These are phyloP conservation scores for Dryadomyces quercus-mongolicae DNA, from an alignment of 2,329 filamentous ascomycete species.

Conservation along the genomic window DNA sequence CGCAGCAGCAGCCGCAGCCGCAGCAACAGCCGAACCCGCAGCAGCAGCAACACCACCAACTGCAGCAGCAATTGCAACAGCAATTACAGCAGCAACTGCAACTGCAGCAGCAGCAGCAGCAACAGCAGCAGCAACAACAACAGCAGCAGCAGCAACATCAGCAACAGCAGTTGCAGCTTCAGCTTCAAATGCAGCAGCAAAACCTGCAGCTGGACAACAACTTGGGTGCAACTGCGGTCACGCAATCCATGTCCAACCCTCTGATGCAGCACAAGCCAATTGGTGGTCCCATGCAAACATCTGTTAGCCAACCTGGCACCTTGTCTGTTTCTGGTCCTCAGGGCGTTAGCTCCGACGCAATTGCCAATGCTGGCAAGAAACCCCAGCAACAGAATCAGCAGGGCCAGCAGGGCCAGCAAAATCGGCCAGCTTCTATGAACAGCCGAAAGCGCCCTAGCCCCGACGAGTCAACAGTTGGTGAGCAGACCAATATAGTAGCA, in stretches of 20 bases:
- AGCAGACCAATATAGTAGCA: neutral
- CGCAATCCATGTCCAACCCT: neutral
- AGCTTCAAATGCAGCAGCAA: slow-evolving; percentile 13
- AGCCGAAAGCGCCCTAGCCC: slow-evolving; percentile 8
- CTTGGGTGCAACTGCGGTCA: neutral
- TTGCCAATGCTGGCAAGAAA: neutral
- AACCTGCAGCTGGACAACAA: slow-evolving; percentile 8
- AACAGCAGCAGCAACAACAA: slow-evolving; percentile 11
- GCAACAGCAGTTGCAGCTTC: slow-evolving; percentile 9
- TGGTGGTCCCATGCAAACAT: neutral
- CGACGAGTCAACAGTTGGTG: neutral
- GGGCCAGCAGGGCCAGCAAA: neutral
- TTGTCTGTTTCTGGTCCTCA: neutral
- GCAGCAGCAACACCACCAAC: slow-evolving; percentile 27
- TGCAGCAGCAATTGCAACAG: slow-evolving; percentile 15
- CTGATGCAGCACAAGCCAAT: neutral
- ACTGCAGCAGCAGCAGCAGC: slow-evolving; percentile 8
- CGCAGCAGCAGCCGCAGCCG: slow-evolving; percentile 7
- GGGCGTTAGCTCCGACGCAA: neutral
- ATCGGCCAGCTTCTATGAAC: neutral
- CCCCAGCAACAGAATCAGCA: neutral
- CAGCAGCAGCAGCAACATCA: slow-evolving; percentile 12
- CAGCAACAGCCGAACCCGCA: slow-evolving; percentile 6
- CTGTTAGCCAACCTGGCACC: neutral
- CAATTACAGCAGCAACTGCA: slow-evolving; percentile 6